Evolutionary conservation across 192 early-diverging fungal species (phyloP), one percentile per base, ranked within the genome.

Genomic region (Coemansia sp.): DNA sequence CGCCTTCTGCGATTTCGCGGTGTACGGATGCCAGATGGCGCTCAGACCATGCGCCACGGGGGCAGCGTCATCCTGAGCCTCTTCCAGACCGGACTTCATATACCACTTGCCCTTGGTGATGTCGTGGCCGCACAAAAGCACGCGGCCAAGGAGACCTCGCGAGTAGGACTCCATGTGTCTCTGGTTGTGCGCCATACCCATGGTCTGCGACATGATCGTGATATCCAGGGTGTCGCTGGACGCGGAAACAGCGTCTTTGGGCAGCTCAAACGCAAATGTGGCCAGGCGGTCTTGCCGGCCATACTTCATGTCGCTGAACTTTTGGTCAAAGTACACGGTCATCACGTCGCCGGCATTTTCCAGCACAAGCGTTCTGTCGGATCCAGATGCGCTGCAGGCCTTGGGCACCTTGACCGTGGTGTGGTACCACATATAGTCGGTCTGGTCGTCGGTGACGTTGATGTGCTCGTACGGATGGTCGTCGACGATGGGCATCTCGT

Each of bases 361-460:
- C 1, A 80, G 56, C 11, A 71, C 68, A 14, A 80, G 64, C 55
- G 24, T 29, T 8, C 39, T 6, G n/a, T 55, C 59, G 22, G 27
- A 29, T 13, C 19, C 8, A 1, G 45, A 18, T 28, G 18, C 19
- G 14, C 20, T 23, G 51, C 72, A 68, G 1, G 42, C 5, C 0
- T 65, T 30, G 28, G 62, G 52, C 27, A 80, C 55, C 13, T 19
- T 34, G 29, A 70, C 55, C 5, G 46, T 45, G 11, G 71, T 80
- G 47, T 60, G 71, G 71, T 80, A 71, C 77, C 77, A 80, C 65
- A 73, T 51, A 59, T 74, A 80, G 62, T 80, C 77, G 11, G 77
- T 64, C 29, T 16, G 22, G 47, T 80, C 77, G 62, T 74, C 63
- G 10, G 77, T 80, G 0, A 74, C 32, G 18, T 60, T 55, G 29